A percentile compares a stretch with the other conserved stretches of the same genome.
Conservation (phyloP, 2,329 filamentous ascomycete genomes). For the Colletotrichum tamarilloi region DNA sequence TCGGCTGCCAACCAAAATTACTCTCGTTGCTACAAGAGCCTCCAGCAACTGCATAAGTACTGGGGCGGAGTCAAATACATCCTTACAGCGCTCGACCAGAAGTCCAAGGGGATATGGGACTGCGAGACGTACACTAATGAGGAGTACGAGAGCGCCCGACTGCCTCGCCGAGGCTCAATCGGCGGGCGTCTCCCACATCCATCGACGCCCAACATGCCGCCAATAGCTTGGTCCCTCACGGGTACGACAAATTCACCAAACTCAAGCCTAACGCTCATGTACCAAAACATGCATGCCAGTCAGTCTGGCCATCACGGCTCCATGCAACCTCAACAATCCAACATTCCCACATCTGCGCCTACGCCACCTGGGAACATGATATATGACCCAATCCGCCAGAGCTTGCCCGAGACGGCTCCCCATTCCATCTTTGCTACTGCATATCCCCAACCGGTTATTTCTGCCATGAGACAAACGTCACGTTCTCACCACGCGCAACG, state of each 20-base stretch:
- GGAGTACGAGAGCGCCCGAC: slow-evolving; percentile 79
- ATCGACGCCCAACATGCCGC: slow-evolving; percentile 61
- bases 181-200: slow-evolving; percentile 54
- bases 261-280: slow-evolving; percentile 85
- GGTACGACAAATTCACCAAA: slow-evolving; percentile 88
- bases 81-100: slow-evolving; percentile 85
- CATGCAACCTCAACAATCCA: slow-evolving; percentile 25
- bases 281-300: slow-evolving; percentile 65
- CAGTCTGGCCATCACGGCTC: slow-evolving; percentile 19
- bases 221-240: slow-evolving; percentile 87
- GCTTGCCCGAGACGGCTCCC: slow-evolving; percentile 57
- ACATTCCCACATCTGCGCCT: slow-evolving; percentile 47
- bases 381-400: slow-evolving; percentile 69
- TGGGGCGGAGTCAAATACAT: slow-evolving; percentile 93
- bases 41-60: slow-evolving; percentile 83
- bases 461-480: slow-evolving; percentile 58
- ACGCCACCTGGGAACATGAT: slow-evolving; percentile 69
- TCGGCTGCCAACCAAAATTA: slow-evolving; percentile 89
- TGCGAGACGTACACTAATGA: slow-evolving; percentile 75
- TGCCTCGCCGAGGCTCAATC: slow-evolving; percentile 53
- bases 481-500: slow-evolving; percentile 42
- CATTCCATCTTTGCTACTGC: slow-evolving; percentile 59
- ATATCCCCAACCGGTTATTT: slow-evolving; percentile 61
- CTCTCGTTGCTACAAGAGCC: slow-evolving; percentile 84
- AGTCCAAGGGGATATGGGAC: slow-evolving; percentile 87